Evolutionary conservation across 139 green algal species (phyloP).

Genomic region (Chlamydomonas schloesseri): DNA sequence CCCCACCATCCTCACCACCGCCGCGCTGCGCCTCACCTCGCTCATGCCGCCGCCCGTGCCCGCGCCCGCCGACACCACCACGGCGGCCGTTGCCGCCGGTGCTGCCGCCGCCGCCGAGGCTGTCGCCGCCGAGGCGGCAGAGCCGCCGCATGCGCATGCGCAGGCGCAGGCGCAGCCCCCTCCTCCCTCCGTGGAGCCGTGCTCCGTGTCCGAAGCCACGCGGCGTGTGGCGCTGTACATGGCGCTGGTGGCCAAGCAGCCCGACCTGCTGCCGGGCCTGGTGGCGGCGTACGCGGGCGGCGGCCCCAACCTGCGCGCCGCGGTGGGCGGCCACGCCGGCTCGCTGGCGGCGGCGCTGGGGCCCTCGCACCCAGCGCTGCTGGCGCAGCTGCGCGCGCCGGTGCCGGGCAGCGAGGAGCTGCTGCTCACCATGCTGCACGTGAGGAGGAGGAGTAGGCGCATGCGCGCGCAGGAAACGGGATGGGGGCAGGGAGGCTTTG

Average conservation of each 20-base stretch:
- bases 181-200: not conserved
- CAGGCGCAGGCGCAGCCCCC: not conserved
- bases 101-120: not conserved
- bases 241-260: slow-evolving; percentile 75
- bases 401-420: slow-evolving; percentile 55
- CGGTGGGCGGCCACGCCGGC: slow-evolving; percentile 40
- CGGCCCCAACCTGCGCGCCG: not conserved
- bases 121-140: not conserved
- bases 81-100: not conserved
- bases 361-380: slow-evolving; percentile 48
- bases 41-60: not conserved
- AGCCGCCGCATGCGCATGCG: not conserved
- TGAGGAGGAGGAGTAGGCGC: too few species aligned
- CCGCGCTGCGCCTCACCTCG: slow-evolving; percentile 47
- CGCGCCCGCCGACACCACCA: not conserved
- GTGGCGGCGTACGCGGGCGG: slow-evolving; percentile 56
- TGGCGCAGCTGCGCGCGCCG: slow-evolving; percentile 32
- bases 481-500: too few species aligned
- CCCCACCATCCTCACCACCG: slow-evolving; percentile 57
- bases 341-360: slow-evolving; percentile 64
- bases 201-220: slow-evolving; percentile 46
- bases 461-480: not conserved
- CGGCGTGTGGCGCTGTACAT: slow-evolving; percentile 72
- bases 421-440: slow-evolving; percentile 74
- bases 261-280: slow-evolving; percentile 69